A percentile compares a stretch with the other conserved stretches of the same genome.
Evolutionary conservation across 1,139 yeast genomes (phyloP).

Genomic region (Yamadazyma trypodendri): DNA sequence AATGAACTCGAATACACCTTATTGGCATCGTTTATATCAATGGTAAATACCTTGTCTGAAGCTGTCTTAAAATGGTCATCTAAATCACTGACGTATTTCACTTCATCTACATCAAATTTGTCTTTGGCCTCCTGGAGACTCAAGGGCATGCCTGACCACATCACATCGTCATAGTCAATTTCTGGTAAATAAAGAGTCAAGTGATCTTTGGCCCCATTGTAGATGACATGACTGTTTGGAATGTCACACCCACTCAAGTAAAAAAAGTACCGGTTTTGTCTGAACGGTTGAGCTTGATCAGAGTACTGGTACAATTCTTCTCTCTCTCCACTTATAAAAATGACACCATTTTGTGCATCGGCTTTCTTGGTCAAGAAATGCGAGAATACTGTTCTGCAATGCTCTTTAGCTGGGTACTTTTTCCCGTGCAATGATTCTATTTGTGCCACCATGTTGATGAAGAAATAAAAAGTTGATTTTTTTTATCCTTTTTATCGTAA

Average conservation of each 20-base stretch:
- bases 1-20: slow-evolving; percentile 28
- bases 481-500: slow-evolving; percentile 1
- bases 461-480: background rate
- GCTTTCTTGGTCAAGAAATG: slow-evolving; percentile 35
- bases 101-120: slow-evolving; percentile 79
- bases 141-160: slow-evolving; percentile 95
- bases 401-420: slow-evolving; percentile 76
- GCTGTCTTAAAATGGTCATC: slow-evolving; percentile 9
- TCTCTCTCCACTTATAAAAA: slow-evolving; percentile 70
- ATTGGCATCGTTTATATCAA: slow-evolving; percentile 43
- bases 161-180: slow-evolving; percentile 81
- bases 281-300: slow-evolving; percentile 74
- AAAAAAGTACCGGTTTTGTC: slow-evolving; percentile 89
- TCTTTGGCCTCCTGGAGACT: slow-evolving; percentile 61
- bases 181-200: slow-evolving; percentile 77
- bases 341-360: slow-evolving; percentile 18
- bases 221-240: slow-evolving; percentile 74
- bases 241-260: slow-evolving; percentile 84
- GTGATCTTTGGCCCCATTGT: slow-evolving; percentile 50
- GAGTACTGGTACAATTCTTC: slow-evolving; percentile 68
- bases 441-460: slow-evolving; percentile 8
- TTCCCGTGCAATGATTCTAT: slow-evolving; percentile 23
- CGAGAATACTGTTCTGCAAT: slow-evolving; percentile 52
- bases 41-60: slow-evolving; percentile 29
- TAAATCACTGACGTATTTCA: slow-evolving; percentile 53